These are phyloP conservation scores for Debaryomyces hansenii DNA, from an alignment of 805 yeast species.

Conservation along the genomic window DNA sequence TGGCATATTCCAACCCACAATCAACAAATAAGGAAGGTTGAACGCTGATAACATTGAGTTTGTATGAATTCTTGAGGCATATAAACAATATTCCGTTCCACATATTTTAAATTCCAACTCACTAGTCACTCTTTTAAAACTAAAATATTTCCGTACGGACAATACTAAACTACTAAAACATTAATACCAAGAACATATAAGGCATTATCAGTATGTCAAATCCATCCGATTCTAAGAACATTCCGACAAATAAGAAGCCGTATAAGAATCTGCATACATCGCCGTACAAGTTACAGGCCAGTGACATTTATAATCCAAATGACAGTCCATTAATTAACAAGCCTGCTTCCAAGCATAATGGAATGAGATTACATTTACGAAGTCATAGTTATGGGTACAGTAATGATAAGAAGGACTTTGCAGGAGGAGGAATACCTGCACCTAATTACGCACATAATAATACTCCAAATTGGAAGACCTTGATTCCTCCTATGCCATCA, in stretches of 20 bases:
- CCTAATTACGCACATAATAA: neutral
- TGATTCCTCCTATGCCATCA: conserved; percentile 36
- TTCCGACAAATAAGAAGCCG: conserved; percentile 8
- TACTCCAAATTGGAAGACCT: conserved; percentile 26
- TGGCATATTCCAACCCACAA: too few species aligned
- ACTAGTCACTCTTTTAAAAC: conserved; percentile 15
- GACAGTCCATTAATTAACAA: conserved; percentile 1
- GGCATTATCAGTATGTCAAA: neutral
- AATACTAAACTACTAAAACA: too few species aligned
- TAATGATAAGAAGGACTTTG: neutral
- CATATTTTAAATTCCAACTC: conserved; percentile 10
- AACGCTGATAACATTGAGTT: neutral
- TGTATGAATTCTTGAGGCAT: conserved; percentile 1
- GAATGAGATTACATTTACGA: neutral
- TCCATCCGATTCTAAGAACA: conserved; percentile 7
- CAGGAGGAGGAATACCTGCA: neutral
- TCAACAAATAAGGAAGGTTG: neutral
- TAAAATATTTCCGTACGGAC: neutral
- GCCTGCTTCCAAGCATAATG: neutral
- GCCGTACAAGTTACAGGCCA: conserved; percentile 5
- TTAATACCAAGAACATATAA: too few species aligned
- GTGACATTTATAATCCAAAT: conserved; percentile 6
- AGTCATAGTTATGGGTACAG: neutral
- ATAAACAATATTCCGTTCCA: neutral
- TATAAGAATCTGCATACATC: conserved; percentile 3